phyloP scores from a whole-genome alignment of 2,329 filamentous ascomycete genomes.

The Stylonectria norvegica region DNA sequence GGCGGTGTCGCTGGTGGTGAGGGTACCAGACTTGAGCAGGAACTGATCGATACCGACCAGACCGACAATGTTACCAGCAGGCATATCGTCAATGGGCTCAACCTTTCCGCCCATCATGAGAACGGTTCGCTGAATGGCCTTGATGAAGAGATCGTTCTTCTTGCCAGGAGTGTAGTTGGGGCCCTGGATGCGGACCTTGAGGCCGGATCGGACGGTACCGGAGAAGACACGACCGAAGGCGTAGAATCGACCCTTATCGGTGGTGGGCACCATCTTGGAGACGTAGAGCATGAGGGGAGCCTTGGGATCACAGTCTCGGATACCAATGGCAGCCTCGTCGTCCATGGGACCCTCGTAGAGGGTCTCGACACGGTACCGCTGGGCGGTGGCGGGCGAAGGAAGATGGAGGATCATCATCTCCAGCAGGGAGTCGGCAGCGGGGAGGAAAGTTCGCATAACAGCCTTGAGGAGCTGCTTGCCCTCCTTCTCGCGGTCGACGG shows the following conservation, averaged over 20 bases:
- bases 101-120: conserved; percentile 99
- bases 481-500: conserved; percentile 87
- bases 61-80: conserved; percentile 99
- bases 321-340: conserved; percentile 89
- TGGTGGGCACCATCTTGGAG: conserved; percentile 99
- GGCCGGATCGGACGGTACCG: conserved; percentile 93
- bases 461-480: conserved; percentile 98
- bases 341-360: conserved; percentile 97
- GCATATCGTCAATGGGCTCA: conserved; percentile 98
- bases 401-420: conserved; percentile 99
- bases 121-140: conserved; percentile 98
- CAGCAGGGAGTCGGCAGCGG: conserved; percentile 93
- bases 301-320: conserved; percentile 98
- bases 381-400: conserved; percentile 90
- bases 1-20: conserved; percentile 93
- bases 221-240: conserved; percentile 99
- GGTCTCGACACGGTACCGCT: conserved; percentile 97
- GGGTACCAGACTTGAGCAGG: conserved; percentile 99
- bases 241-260: conserved; percentile 99
- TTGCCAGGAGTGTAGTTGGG: conserved; percentile 97
- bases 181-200: conserved; percentile 99
- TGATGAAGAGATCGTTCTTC: conserved; percentile 99
- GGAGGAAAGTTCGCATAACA: conserved; percentile 98
- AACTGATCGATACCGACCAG: conserved; percentile 99
- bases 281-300: conserved; percentile 99